Percentiles rank a stretch among this genome's conserved stretches.
phyloP scores from a whole-genome alignment of 2,329 filamentous ascomycete genomes.

The Magnaporthiopsis incrustans region DNA sequence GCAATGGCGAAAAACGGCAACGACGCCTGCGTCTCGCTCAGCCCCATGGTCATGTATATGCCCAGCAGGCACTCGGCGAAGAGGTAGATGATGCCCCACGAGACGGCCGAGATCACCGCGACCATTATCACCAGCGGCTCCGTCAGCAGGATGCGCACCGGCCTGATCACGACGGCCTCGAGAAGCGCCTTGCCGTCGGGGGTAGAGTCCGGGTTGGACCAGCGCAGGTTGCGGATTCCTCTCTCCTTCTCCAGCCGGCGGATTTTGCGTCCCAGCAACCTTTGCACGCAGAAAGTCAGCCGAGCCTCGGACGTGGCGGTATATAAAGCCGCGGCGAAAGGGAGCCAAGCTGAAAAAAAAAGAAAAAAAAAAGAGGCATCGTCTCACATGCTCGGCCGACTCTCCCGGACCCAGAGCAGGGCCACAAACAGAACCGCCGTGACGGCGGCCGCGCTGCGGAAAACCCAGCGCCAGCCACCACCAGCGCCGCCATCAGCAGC shows the following conservation, averaged over 20 bases:
- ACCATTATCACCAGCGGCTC: constrained; percentile 38
- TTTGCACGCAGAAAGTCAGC: background rate
- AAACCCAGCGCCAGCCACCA: constrained; percentile 34
- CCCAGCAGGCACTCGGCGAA: constrained; percentile 34
- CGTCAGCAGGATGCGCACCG: constrained; percentile 32
- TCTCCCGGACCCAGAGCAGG: constrained; percentile 31
- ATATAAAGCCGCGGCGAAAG: too few species aligned
- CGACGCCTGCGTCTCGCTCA: constrained; percentile 24
- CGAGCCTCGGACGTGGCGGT: background rate
- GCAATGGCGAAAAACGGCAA: constrained; percentile 32
- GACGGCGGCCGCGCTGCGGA: constrained; percentile 31
- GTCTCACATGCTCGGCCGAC: constrained; percentile 28
- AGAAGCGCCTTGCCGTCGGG: constrained; percentile 28
- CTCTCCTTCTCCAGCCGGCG: constrained; percentile 9
- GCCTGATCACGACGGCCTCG: constrained; percentile 30
- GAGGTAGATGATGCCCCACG: constrained; percentile 39
- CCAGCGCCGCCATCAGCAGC: constrained; percentile 11
- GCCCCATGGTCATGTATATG: constrained; percentile 29
- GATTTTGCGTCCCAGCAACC: constrained; percentile 23
- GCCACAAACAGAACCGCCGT: constrained; percentile 25
- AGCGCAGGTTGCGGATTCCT: constrained; percentile 12
- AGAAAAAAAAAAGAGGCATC: too few species aligned
- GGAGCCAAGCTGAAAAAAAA: background rate
- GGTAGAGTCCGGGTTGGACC: constrained; percentile 29
- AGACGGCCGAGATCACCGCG: constrained; percentile 32